A percentile compares a stretch with the other conserved stretches of the same genome.
Conservation (phyloP, 169 alveolate species). For the Plasmodium blacklocki region DNA sequence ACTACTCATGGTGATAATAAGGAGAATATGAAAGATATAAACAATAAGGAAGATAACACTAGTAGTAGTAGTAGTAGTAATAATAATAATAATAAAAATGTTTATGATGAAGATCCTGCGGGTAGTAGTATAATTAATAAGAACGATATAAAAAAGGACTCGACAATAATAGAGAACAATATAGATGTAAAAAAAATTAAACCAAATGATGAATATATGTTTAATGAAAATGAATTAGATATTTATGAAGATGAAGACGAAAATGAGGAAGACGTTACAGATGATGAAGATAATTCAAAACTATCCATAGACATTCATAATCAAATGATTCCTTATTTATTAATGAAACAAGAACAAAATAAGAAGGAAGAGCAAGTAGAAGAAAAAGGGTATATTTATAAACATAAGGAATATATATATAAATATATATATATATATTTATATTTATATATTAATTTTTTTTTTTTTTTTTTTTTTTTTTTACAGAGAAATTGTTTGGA, state of each 20-base stretch:
- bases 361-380: conserved; percentile 26
- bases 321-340: conserved; percentile 55
- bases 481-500: conserved; percentile 65
- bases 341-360: conserved; percentile 35
- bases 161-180: background rate
- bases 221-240: background rate
- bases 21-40: background rate
- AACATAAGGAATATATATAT: conserved; percentile 6
- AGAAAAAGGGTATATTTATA: conserved; percentile 12
- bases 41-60: background rate
- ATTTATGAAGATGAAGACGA: conserved; percentile 7
- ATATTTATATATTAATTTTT: conserved; percentile 3
- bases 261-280: conserved; percentile 3
- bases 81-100: background rate
- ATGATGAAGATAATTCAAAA: conserved; percentile 18
- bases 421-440: background rate
- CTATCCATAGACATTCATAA: conserved; percentile 58
- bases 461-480: background rate
- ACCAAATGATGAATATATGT: too few species aligned
- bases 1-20: background rate
- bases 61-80: background rate
- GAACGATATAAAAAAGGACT: background rate
- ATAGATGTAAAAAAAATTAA: too few species aligned
- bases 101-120: background rate
- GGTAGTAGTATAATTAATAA: background rate